phyloP scores from a whole-genome alignment of 139 green algal species.

The Chlamydomonas asymmetrica region DNA sequence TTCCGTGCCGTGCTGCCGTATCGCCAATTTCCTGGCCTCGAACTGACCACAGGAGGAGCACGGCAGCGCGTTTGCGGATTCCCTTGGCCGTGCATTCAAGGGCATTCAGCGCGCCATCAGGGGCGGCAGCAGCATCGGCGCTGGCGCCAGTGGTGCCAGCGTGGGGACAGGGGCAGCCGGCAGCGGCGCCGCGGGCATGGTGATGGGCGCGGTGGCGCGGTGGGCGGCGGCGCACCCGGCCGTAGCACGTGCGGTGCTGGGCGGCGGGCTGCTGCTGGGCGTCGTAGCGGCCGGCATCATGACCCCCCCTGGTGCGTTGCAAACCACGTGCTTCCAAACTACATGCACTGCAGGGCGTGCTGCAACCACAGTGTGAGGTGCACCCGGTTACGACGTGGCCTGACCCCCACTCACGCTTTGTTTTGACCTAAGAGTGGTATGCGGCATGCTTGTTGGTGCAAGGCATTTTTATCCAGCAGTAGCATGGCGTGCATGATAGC shows the following conservation, averaged over 20 bases:
- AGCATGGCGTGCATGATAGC: too few relatives aligned
- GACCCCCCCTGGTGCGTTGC: slow-evolving; percentile 3
- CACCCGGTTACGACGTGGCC: too few relatives aligned
- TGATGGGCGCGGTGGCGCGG: background rate
- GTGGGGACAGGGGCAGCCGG: background rate
- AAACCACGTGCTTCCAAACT: too few relatives aligned
- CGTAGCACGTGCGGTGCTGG: background rate
- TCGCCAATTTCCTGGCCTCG: too few relatives aligned
- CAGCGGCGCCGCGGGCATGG: background rate
- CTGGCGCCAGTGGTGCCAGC: background rate
- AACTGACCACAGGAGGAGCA: too few relatives aligned
- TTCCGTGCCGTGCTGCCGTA: too few relatives aligned
- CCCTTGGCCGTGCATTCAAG: slow-evolving; percentile 8
- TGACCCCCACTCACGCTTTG: too few relatives aligned
- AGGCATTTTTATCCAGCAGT: too few relatives aligned
- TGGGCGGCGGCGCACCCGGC: background rate
- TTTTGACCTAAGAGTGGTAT: too few relatives aligned
- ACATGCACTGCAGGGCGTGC: too few relatives aligned
- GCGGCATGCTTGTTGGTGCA: too few relatives aligned
- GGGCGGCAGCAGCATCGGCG: background rate
- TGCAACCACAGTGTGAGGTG: too few relatives aligned
- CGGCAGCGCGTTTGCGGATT: slow-evolving; percentile 21
- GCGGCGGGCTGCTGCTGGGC: background rate
- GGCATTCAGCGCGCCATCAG: slow-evolving; percentile 9
- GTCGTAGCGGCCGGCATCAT: background rate